A percentile compares a stretch with the other conserved stretches of the same genome.
phyloP scores from a whole-genome alignment of 768 basidiomycete genomes.

The Tubosaeta sp. region DNA sequence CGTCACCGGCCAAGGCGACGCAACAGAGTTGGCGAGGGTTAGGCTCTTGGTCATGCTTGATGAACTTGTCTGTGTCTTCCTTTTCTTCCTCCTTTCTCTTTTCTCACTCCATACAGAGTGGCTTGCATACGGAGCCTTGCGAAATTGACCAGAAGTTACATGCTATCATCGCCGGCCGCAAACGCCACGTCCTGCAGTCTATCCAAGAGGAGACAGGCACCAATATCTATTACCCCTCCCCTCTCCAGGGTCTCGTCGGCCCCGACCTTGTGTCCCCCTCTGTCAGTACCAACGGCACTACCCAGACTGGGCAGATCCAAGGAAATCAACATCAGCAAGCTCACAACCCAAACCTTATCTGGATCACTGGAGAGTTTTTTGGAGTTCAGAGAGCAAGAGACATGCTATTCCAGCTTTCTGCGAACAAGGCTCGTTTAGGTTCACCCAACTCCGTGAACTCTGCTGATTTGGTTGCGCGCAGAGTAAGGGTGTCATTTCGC shows the following conservation, averaged over 20 bases:
- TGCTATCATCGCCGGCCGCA: constrained; percentile 85
- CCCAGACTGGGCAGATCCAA: constrained; percentile 25
- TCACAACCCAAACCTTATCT: constrained; percentile 75
- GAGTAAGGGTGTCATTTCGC: constrained; percentile 86
- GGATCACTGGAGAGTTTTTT: constrained; percentile 98
- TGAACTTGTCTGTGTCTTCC: constrained; percentile 66
- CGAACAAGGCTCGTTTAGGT: constrained; percentile 61
- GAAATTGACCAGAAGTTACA: constrained; percentile 96
- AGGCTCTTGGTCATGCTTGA: constrained; percentile 91
- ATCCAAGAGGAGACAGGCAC: constrained; percentile 98
- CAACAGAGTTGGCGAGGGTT: constrained; percentile 88
- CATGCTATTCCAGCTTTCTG: constrained; percentile 87
- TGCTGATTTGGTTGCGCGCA: constrained; percentile 28
- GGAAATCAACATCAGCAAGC: constrained; percentile 28
- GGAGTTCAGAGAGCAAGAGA: constrained; percentile 92
- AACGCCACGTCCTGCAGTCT: constrained; percentile 79
- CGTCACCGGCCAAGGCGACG: constrained; percentile 82
- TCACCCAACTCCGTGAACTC: background rate
- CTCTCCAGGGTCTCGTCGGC: constrained; percentile 81
- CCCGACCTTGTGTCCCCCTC: constrained; percentile 47
- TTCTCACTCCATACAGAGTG: constrained; percentile 51
- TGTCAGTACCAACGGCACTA: constrained; percentile 33
- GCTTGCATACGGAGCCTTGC: constrained; percentile 83
- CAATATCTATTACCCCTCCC: constrained; percentile 92
- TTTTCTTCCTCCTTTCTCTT: background rate